Conservation (phyloP, 2,329 filamentous ascomycete species). For the Penicillium sp. region DNA sequence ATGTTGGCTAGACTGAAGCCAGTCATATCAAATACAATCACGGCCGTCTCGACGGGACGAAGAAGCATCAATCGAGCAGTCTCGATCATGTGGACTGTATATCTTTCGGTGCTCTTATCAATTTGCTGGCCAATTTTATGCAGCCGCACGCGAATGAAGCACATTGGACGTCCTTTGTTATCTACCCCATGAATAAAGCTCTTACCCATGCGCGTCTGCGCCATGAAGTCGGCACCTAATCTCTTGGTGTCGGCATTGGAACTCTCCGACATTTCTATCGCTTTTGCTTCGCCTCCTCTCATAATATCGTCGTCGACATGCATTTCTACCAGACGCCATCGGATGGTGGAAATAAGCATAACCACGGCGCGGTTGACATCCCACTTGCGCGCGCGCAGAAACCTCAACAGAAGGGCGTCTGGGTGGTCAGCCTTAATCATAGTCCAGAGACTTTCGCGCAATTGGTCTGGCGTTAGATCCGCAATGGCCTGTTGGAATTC, state of each 20-base stretch:
- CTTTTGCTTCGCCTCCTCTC: slow-evolving; percentile 66
- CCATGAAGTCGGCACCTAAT: slow-evolving; percentile 70
- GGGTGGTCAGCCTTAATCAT: slow-evolving; percentile 97
- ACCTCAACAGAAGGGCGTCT: slow-evolving; percentile 76
- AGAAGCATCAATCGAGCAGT: slow-evolving; percentile 79
- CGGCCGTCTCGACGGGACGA: slow-evolving; percentile 83
- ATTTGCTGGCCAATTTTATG: slow-evolving; percentile 80
- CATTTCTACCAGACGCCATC: slow-evolving; percentile 80
- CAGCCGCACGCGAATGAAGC: slow-evolving; percentile 75
- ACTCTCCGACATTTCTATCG: slow-evolving; percentile 58
- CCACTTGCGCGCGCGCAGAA: slow-evolving; percentile 90
- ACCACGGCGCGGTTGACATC: slow-evolving; percentile 87
- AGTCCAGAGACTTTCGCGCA: slow-evolving; percentile 79
- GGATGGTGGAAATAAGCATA: slow-evolving; percentile 92
- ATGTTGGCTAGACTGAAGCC: slow-evolving; percentile 92
- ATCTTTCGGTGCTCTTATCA: slow-evolving; percentile 76
- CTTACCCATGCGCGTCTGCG: slow-evolving; percentile 84
- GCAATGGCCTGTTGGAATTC: slow-evolving; percentile 79
- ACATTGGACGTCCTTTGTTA: slow-evolving; percentile 79
- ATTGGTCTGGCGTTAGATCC: slow-evolving; percentile 69
- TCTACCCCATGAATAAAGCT: slow-evolving; percentile 87
- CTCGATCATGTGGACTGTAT: slow-evolving; percentile 92
- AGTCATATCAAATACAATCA: slow-evolving; percentile 93
- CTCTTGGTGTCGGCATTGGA: slow-evolving; percentile 61
- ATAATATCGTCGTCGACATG: slow-evolving; percentile 88